phyloP scores from a whole-genome alignment of 352 stramenopile species.

The Globisporangium echinulatum region DNA sequence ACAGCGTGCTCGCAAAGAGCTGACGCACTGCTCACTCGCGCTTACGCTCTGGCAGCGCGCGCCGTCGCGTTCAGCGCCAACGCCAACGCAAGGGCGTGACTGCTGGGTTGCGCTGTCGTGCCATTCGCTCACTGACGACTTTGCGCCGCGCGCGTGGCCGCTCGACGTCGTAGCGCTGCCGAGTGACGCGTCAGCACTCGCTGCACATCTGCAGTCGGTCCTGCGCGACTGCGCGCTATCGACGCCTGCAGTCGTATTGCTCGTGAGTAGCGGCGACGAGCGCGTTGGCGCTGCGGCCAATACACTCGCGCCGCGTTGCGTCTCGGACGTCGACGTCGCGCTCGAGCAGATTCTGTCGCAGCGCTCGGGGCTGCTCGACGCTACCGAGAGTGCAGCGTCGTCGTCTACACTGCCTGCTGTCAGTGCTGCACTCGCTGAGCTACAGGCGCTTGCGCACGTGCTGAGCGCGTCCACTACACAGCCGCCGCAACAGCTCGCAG shows the following conservation, averaged over 20 bases:
- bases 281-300: neutral
- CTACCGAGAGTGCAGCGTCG: too few relatives aligned
- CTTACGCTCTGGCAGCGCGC: conserved; percentile 15
- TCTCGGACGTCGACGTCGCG: conserved; percentile 15
- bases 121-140: conserved; percentile 25
- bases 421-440: neutral
- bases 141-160: conserved; percentile 15
- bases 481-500: neutral
- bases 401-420: neutral
- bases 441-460: conserved; percentile 2
- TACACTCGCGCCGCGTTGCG: conserved; percentile 4
- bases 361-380: neutral
- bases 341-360: conserved; percentile 13
- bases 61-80: conserved; percentile 1
- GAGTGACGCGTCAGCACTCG: conserved; percentile 3
- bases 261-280: conserved; percentile 12
- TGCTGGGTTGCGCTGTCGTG: conserved; percentile 19
- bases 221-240: conserved; percentile 18
- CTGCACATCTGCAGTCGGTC: conserved; percentile 3
- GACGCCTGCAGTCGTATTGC: conserved; percentile 4
- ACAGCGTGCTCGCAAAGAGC: conserved; percentile 30
- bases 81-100: conserved; percentile 1
- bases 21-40: conserved; percentile 19
- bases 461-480: neutral
- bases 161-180: conserved; percentile 18